A percentile compares a stretch with the other conserved stretches of the same genome.
These are phyloP conservation scores for Dioscorea alata DNA, from an alignment of 106 monocot genomes.

Conservation along the genomic window DNA sequence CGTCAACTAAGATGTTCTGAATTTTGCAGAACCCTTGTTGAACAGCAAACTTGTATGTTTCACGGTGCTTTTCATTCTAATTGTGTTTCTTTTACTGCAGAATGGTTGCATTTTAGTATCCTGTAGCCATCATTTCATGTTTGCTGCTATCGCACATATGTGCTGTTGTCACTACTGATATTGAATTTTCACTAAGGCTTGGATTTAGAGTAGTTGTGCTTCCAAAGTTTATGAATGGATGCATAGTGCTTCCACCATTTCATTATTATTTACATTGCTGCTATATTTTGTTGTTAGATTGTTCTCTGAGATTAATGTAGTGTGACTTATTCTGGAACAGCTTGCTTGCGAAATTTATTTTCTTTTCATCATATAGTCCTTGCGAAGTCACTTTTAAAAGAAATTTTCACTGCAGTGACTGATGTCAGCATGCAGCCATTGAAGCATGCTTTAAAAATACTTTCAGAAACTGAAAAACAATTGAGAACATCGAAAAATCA, in stretches of 20 bases:
- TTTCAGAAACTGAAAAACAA: conserved; percentile 96
- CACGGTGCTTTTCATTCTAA: neutral
- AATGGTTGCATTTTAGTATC: no score
- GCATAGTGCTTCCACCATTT: no score
- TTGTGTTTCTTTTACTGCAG: no score
- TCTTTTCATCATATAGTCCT: neutral
- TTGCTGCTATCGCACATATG: no score
- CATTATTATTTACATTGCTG: no score
- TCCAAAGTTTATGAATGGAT: no score
- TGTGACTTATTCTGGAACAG: neutral
- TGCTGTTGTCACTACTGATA: no score
- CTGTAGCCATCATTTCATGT: no score
- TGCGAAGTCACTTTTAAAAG: neutral
- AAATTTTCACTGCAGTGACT: conserved; percentile 9
- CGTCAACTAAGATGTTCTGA: conserved; percentile 41
- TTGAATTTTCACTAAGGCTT: no score
- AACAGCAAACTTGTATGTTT: conserved; percentile 52
- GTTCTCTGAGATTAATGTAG: no score
- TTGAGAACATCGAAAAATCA: conserved; percentile 92
- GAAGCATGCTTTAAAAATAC: conserved; percentile 71
- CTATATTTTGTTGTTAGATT: no score
- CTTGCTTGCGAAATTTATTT: neutral
- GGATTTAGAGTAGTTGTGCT: no score
- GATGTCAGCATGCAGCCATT: conserved; percentile 60
- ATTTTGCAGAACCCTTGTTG: conserved; percentile 38